Evolutionary conservation across 2,329 filamentous ascomycete species (phyloP).

Genomic region (Aspergillus pseudoglaucus): DNA sequence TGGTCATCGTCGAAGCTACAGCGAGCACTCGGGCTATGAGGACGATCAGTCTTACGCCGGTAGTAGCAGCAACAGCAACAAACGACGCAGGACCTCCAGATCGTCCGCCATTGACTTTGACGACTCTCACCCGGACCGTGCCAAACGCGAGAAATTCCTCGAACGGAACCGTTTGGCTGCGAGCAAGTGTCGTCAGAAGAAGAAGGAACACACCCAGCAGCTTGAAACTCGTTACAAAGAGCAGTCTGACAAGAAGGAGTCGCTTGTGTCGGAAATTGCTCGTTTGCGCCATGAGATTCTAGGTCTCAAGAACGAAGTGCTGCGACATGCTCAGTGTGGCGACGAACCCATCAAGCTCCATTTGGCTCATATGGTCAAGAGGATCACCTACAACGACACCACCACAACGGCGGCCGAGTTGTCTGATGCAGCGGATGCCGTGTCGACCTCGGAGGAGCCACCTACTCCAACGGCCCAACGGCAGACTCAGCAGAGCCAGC

Average conservation of each 20-base stretch:
- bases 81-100: conserved; percentile 15
- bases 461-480: conserved; percentile 4
- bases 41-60: neutral
- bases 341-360: conserved; percentile 33
- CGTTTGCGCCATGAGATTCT: conserved; percentile 32
- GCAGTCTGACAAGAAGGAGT: conserved; percentile 27
- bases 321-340: conserved; percentile 34
- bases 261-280: conserved; percentile 27
- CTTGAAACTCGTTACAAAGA: conserved; percentile 41
- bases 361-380: conserved; percentile 33
- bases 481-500: neutral
- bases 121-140: conserved; percentile 23
- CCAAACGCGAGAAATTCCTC: conserved; percentile 46
- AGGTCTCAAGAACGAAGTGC: conserved; percentile 34
- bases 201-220: conserved; percentile 51
- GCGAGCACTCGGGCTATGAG: conserved; percentile 14
- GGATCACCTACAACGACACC: conserved; percentile 24
- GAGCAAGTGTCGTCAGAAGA: conserved; percentile 57
- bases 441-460: conserved; percentile 10
- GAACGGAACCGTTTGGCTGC: conserved; percentile 56
- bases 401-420: conserved; percentile 5
- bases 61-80: conserved; percentile 10
- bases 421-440: conserved; percentile 7
- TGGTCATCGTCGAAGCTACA: conserved; percentile 3
- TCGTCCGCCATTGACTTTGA: conserved; percentile 14